phyloP scores from a whole-genome alignment of 2,329 filamentous ascomycete species.

The Ophiognomonia clavigignenti-juglandacearum region DNA sequence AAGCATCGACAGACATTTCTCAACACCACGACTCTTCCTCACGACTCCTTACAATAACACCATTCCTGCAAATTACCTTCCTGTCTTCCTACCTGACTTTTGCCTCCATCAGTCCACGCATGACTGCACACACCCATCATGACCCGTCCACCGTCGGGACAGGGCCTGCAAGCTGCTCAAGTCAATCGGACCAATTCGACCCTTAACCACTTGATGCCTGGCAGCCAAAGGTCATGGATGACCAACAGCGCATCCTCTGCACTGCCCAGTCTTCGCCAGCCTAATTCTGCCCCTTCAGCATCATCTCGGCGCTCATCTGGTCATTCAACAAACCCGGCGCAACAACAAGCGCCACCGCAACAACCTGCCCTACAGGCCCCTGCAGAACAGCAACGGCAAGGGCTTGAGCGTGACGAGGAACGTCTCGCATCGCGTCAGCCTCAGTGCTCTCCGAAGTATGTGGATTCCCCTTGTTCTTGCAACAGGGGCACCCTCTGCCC shows the following conservation, averaged over 20 bases:
- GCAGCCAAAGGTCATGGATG: slow-evolving; percentile 26
- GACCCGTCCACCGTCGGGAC: slow-evolving; percentile 10
- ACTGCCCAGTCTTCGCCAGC: slow-evolving; percentile 6
- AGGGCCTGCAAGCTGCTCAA: slow-evolving; percentile 9
- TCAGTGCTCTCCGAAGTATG: neutral
- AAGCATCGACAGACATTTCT: too few species aligned
- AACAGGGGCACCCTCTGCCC: too few species aligned
- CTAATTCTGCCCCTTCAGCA: neutral
- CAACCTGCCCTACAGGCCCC: slow-evolving; percentile 2
- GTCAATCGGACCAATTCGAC: slow-evolving; percentile 27
- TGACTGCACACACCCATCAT: slow-evolving; percentile 12
- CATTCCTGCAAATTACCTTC: too few species aligned
- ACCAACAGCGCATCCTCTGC: slow-evolving; percentile 14
- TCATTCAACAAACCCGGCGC: neutral
- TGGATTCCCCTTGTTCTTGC: neutral
- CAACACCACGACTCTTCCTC: too few species aligned
- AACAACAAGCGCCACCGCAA: neutral
- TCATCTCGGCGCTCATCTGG: neutral
- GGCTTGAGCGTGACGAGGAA: neutral
- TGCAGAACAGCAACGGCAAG: neutral
- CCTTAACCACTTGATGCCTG: slow-evolving; percentile 24
- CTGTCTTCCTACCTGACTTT: too few species aligned
- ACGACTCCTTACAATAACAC: too few species aligned
- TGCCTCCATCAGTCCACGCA: too few species aligned
- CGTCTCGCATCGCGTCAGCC: neutral